phyloP scores from a whole-genome alignment of 768 basidiomycete genomes.

The Mrakia frigida region DNA sequence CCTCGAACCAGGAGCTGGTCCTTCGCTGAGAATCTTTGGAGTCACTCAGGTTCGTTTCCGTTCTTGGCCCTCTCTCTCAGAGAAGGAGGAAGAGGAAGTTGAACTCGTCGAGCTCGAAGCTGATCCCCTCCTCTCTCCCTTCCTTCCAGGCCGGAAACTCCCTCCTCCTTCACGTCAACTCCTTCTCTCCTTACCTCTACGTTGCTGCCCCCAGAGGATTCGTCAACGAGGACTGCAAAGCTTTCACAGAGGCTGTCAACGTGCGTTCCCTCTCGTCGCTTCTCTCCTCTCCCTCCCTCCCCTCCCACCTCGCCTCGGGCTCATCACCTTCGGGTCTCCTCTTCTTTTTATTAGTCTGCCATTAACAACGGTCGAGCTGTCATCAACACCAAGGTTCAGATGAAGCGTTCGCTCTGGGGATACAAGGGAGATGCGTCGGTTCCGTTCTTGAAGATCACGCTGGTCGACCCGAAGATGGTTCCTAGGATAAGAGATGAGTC shows the following conservation, averaged over 20 bases:
- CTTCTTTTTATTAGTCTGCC: slow-evolving; percentile 32
- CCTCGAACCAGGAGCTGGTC: slow-evolving; percentile 51
- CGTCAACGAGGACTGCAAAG: slow-evolving; percentile 57
- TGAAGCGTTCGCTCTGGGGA: slow-evolving; percentile 74
- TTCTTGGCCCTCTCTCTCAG: background rate
- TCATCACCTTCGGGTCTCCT: background rate
- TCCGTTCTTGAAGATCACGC: slow-evolving; percentile 78
- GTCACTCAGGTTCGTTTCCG: slow-evolving; percentile 57
- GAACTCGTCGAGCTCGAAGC: background rate
- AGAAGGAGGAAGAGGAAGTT: background rate
- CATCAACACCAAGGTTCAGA: slow-evolving; percentile 34
- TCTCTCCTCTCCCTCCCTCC: background rate
- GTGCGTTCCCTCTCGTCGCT: slow-evolving; percentile 49
- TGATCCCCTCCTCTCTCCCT: background rate
- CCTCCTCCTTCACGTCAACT: slow-evolving; percentile 72
- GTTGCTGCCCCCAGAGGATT: slow-evolving; percentile 82
- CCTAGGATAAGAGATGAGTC: slow-evolving; percentile 90
- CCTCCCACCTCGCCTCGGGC: slow-evolving; percentile 24
- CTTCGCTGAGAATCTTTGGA: slow-evolving; percentile 68
- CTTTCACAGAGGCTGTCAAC: slow-evolving; percentile 68
- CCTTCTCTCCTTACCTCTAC: slow-evolving; percentile 91
- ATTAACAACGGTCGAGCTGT: slow-evolving; percentile 25
- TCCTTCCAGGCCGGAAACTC: slow-evolving; percentile 69
- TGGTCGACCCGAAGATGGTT: slow-evolving; percentile 65
- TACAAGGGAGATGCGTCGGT: slow-evolving; percentile 74